Percentiles rank a stretch among this genome's conserved stretches.
Conservation (phyloP, 768 basidiomycete species). For the Collybia sp. region DNA sequence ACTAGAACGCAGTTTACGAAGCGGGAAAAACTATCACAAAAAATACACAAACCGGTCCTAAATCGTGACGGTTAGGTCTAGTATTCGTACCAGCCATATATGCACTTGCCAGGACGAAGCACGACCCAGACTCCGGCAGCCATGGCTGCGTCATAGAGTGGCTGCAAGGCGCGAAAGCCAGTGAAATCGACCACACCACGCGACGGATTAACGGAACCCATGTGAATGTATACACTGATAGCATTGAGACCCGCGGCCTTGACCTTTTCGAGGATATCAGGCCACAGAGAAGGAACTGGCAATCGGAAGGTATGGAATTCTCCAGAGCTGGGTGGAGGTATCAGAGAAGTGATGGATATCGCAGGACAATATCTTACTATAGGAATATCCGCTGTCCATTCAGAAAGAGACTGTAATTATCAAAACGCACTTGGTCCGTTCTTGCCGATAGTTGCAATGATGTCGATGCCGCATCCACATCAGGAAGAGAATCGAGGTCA, state of each 20-base stretch:
- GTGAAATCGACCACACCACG: conserved; percentile 71
- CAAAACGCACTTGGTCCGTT: conserved; percentile 43
- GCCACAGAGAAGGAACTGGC: conserved; percentile 77
- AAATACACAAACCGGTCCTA: no score
- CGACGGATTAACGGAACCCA: conserved; percentile 74
- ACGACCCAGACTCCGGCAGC: conserved; percentile 75
- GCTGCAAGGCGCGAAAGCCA: conserved; percentile 63
- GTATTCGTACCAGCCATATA: no score
- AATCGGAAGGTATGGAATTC: conserved; percentile 84
- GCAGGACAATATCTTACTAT: conserved; percentile 40
- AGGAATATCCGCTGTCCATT: conserved; percentile 69
- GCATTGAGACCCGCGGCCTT: conserved; percentile 81
- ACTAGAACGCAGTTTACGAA: conserved; percentile 19
- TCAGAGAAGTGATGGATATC: not conserved
- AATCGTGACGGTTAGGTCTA: no score
- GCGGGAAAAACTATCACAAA: no score
- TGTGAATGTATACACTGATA: conserved; percentile 75
- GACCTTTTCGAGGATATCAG: conserved; percentile 76
- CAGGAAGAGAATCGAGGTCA: not conserved
- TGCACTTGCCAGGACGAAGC: conserved; percentile 61
- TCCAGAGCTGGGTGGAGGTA: conserved; percentile 50
- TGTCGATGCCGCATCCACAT: conserved; percentile 1
- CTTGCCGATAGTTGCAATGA: conserved; percentile 6
- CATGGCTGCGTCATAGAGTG: conserved; percentile 73
- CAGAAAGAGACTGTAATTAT: conserved; percentile 68